Evolutionary conservation across 2,329 filamentous ascomycete genomes (phyloP).

Genomic region (Gaeumannomyces sp.): DNA sequence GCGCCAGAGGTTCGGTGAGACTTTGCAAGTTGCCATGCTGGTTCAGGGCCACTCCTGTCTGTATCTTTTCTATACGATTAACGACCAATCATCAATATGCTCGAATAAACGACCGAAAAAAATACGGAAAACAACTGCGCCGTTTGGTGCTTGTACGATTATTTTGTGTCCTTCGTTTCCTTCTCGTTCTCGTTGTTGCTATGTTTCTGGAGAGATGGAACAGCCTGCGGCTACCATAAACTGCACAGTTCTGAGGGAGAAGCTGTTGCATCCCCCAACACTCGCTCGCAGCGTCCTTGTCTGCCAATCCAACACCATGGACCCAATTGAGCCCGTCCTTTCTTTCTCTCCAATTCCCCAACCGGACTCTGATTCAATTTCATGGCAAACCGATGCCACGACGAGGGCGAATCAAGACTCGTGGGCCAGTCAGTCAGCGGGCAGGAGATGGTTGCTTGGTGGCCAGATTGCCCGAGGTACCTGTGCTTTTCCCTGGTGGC

Average conservation of each 20-base stretch:
- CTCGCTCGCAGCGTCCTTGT: too few species aligned
- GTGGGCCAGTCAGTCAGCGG: neutral
- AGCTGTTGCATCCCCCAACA: neutral
- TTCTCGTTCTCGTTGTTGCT: neutral
- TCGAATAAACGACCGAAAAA: neutral
- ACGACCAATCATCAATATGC: neutral
- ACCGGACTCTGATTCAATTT: neutral
- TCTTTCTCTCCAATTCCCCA: neutral
- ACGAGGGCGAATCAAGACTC: too few species aligned
- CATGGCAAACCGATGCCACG: too few species aligned
- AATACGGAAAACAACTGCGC: neutral
- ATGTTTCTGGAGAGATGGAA: neutral
- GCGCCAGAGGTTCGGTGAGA: neutral
- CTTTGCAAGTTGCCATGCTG: conserved; percentile 6
- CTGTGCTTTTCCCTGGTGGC: neutral
- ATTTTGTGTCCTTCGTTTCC: neutral
- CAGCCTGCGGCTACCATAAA: too few species aligned
- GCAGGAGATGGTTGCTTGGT: too few species aligned
- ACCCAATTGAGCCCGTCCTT: neutral
- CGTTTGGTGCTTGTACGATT: neutral
- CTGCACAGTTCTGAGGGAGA: neutral
- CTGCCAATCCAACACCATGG: too few species aligned
- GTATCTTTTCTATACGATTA: neutral
- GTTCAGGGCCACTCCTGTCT: conserved; percentile 3
- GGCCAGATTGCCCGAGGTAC: too few species aligned